Conservation (phyloP, 768 basidiomycete genomes). For the Sistotremastrum suecicum region DNA sequence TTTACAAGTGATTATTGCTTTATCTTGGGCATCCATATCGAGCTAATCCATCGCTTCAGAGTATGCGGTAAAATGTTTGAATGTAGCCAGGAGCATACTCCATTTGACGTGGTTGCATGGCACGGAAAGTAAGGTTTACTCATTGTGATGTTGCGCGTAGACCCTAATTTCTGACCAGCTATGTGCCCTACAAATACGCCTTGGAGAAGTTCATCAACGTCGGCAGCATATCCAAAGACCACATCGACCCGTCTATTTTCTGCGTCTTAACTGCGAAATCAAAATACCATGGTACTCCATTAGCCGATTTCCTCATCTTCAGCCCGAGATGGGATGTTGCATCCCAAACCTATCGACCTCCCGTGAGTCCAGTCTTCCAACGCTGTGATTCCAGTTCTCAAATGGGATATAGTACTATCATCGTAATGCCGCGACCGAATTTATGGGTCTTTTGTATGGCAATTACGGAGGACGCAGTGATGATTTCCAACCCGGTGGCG, state of each 20-base stretch:
- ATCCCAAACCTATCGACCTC: slow-evolving; percentile 41
- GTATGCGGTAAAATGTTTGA: slow-evolving; percentile 39
- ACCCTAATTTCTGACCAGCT: slow-evolving; percentile 19
- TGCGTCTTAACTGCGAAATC: slow-evolving; percentile 55
- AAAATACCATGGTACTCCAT: slow-evolving; percentile 39
- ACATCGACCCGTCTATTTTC: slow-evolving; percentile 58
- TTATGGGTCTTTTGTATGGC: slow-evolving; percentile 54
- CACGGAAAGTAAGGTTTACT: slow-evolving; percentile 38
- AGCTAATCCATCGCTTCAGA: slow-evolving; percentile 16
- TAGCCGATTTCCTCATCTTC: slow-evolving; percentile 54
- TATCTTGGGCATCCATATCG: not conserved
- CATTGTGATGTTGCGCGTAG: not conserved
- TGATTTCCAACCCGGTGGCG: slow-evolving; percentile 45
- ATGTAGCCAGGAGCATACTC: slow-evolving; percentile 47
- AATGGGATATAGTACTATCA: slow-evolving; percentile 37
- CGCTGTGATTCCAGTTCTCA: not conserved
- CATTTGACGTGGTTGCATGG: slow-evolving; percentile 64
- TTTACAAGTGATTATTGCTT: slow-evolving; percentile 29
- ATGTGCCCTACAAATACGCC: slow-evolving; percentile 54
- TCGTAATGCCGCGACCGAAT: slow-evolving; percentile 46
- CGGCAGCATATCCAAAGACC: slow-evolving; percentile 52
- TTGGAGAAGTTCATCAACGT: slow-evolving; percentile 49
- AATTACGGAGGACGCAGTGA: slow-evolving; percentile 49
- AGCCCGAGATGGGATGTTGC: slow-evolving; percentile 54
- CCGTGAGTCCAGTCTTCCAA: slow-evolving; percentile 21